These are phyloP conservation scores for Babesia sp. DNA, from an alignment of 169 alveolate genomes.

Conservation along the genomic window DNA sequence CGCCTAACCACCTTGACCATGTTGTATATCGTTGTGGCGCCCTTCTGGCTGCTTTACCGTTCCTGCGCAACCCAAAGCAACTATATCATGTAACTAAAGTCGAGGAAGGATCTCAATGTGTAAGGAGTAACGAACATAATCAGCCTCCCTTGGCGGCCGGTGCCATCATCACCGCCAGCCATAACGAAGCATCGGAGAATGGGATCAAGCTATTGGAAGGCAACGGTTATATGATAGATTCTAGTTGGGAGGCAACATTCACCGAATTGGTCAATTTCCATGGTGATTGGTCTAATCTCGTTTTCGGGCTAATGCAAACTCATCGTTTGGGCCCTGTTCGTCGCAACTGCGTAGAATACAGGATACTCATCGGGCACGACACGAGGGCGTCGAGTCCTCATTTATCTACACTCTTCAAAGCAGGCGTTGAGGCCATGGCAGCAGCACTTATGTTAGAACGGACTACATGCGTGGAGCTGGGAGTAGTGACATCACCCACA, in stretches of 20 bases:
- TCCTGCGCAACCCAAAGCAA: conserved; percentile 2
- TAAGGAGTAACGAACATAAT: not conserved
- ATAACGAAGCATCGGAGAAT: conserved; percentile 69
- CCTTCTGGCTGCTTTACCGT: conserved; percentile 47
- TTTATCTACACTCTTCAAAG: conserved; percentile 17
- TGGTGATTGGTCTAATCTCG: not conserved
- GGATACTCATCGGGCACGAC: conserved; percentile 52
- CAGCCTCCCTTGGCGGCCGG: conserved; percentile 47
- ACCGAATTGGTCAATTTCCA: conserved; percentile 60
- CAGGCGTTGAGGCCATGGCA: conserved; percentile 36
- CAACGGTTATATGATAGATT: conserved; percentile 64
- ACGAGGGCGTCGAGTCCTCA: conserved; percentile 34
- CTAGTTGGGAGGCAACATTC: conserved; percentile 66
- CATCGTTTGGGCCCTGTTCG: not conserved
- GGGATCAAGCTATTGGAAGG: conserved; percentile 70
- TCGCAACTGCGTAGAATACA: conserved; percentile 1
- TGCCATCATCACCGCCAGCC: conserved; percentile 73
- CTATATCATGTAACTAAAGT: not conserved
- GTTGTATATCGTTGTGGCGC: conserved; percentile 61
- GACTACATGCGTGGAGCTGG: conserved; percentile 18
- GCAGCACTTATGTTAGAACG: conserved; percentile 12
- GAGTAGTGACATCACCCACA: conserved; percentile 54
- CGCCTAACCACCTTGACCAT: conserved; percentile 49
- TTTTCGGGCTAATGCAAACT: not conserved
- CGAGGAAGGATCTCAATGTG: not conserved